Conservation (phyloP, 116 monocot genomes). For the Zostera marina region DNA sequence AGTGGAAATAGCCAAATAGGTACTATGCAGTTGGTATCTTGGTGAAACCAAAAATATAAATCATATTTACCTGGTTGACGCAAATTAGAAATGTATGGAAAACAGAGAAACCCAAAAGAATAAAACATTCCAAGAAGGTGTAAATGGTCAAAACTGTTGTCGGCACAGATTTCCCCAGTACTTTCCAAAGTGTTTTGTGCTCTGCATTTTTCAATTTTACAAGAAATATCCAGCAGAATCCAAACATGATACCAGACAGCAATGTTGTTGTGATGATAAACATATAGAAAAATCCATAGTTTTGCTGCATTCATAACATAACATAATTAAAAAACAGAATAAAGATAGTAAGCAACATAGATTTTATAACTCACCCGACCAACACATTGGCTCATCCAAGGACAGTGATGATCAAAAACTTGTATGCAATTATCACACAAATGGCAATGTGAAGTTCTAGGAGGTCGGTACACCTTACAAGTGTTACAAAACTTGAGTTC, state of each 20-base stretch:
- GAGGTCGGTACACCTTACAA: slow-evolving; percentile 67
- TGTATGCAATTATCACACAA: slow-evolving; percentile 73
- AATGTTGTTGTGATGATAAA: slow-evolving; percentile 59
- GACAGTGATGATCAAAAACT: slow-evolving; percentile 72
- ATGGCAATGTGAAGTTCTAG: slow-evolving; percentile 60
- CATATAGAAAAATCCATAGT: slow-evolving; percentile 74
- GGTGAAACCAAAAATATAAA: too few species aligned
- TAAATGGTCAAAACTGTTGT: slow-evolving; percentile 59
- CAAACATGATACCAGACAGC: slow-evolving; percentile 49
- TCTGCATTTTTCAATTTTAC: slow-evolving; percentile 43
- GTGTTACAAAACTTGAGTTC: slow-evolving; percentile 68
- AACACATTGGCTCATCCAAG: slow-evolving; percentile 83
- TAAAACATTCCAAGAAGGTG: slow-evolving; percentile 52
- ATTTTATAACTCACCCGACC: slow-evolving; percentile 35
- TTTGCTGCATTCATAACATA: too few species aligned
- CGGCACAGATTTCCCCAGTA: slow-evolving; percentile 47
- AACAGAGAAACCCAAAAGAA: slow-evolving; percentile 63
- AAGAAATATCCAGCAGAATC: slow-evolving; percentile 57
- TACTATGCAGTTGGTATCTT: too few species aligned
- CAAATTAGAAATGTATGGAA: slow-evolving; percentile 70
- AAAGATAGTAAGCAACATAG: not conserved
- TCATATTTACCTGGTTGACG: slow-evolving; percentile 59
- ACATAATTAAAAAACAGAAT: too few species aligned
- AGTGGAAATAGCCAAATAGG: not conserved
- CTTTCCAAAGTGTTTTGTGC: slow-evolving; percentile 34